These are phyloP conservation scores for Candida alai DNA, from an alignment of 805 yeast genomes.

Conservation along the genomic window DNA sequence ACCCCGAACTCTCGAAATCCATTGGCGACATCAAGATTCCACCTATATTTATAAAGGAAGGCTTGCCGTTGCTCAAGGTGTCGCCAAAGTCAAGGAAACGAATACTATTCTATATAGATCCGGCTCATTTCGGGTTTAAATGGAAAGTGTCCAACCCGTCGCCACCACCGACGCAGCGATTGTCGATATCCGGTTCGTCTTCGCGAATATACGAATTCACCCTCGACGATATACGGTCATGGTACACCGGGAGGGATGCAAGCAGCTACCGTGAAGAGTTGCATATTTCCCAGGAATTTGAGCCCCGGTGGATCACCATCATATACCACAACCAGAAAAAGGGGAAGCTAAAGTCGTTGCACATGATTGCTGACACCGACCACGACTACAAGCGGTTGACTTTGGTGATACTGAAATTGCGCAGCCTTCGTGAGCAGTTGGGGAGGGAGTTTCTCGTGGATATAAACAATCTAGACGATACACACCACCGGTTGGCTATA, in stretches of 20 bases:
- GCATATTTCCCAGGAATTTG: conserved; percentile 62
- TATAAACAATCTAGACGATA: conserved; percentile 32
- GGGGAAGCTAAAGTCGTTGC: conserved; percentile 71
- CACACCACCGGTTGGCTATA: conserved; percentile 21
- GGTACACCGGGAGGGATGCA: conserved; percentile 67
- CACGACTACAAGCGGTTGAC: conserved; percentile 56
- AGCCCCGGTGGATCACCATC: conserved; percentile 74
- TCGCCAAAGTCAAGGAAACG: conserved; percentile 67
- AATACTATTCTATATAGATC: conserved; percentile 53
- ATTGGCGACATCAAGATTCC: conserved; percentile 31
- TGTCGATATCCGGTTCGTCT: conserved; percentile 4
- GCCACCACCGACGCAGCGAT: conserved; percentile 10
- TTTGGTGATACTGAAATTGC: conserved; percentile 54
- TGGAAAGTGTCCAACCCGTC: conserved; percentile 44
- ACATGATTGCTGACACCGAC: conserved; percentile 66
- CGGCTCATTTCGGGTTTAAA: conserved; percentile 47
- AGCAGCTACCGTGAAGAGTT: conserved; percentile 83
- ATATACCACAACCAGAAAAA: conserved; percentile 60
- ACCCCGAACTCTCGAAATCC: conserved; percentile 11
- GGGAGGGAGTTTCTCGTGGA: conserved; percentile 51
- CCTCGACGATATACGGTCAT: conserved; percentile 62
- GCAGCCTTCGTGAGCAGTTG: conserved; percentile 59
- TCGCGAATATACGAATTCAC: conserved; percentile 34
- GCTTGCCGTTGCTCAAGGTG: conserved; percentile 61
- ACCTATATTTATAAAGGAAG: conserved; percentile 47